A percentile compares a stretch with the other conserved stretches of the same genome.
Evolutionary conservation across 202 grass and related monocot genomes (phyloP).

Genomic region (Bolboschoenoplectus hybrid): DNA sequence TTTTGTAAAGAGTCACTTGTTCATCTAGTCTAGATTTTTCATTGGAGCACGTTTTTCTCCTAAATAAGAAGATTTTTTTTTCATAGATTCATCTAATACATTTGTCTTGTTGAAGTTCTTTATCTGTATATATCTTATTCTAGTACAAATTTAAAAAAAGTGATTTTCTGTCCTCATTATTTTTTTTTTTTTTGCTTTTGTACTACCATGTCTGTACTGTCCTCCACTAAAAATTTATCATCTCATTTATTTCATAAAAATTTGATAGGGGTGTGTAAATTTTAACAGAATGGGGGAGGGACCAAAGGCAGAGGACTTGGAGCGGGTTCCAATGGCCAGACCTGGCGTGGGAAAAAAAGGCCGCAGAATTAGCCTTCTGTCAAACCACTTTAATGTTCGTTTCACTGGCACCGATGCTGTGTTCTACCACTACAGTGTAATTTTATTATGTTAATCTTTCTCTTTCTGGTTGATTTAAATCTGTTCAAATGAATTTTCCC

Average conservation of each 20-base stretch:
- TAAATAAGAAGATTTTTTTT: not conserved
- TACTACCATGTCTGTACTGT: not conserved
- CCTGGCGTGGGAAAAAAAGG: conserved; percentile 63
- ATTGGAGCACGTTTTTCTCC: not conserved
- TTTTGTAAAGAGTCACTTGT: not conserved
- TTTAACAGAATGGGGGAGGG: conserved; percentile 16
- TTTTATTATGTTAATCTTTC: conserved; percentile 42
- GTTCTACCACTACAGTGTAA: conserved; percentile 91
- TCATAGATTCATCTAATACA: not conserved
- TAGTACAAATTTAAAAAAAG: not conserved
- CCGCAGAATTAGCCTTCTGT: conserved; percentile 58
- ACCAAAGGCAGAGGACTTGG: conserved; percentile 32
- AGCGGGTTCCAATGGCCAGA: conserved; percentile 52
- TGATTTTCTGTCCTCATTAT: not conserved
- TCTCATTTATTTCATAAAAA: not conserved
- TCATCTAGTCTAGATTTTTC: not conserved
- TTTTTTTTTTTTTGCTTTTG: not conserved
- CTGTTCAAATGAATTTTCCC: not conserved
- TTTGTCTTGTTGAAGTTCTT: not conserved
- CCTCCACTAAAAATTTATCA: not conserved
- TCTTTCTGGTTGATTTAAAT: conserved; percentile 32
- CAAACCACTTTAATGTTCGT: conserved; percentile 84
- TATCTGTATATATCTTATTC: not conserved
- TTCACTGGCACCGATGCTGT: conserved; percentile 57
- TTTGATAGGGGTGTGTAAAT: not conserved